Evolutionary conservation across 73 alveolate genomes (phyloP).

Genomic region (Tetrahymena malaccensis): DNA sequence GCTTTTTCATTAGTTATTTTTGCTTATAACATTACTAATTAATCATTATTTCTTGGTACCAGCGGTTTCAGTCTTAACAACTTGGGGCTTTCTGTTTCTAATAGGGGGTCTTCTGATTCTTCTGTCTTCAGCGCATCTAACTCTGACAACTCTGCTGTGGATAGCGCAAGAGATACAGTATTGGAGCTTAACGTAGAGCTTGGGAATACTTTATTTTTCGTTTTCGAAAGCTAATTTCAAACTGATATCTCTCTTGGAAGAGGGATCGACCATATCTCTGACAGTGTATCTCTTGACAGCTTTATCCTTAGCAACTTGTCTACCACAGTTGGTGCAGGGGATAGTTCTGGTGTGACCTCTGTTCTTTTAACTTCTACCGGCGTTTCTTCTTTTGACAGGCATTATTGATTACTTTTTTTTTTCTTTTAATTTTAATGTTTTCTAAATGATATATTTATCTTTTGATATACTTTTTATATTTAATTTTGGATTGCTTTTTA

Average conservation of each 20-base stretch:
- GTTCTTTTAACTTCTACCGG: slow-evolving; percentile 96
- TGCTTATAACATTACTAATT: not conserved
- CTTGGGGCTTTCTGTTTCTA: not conserved
- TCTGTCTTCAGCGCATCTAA: slow-evolving; percentile 73
- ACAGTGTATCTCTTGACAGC: slow-evolving; percentile 90
- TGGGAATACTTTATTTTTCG: not conserved
- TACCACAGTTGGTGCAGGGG: slow-evolving; percentile 95
- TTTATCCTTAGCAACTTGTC: slow-evolving; percentile 93
- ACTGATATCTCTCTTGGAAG: slow-evolving; percentile 94
- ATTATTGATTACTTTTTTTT: slow-evolving; percentile 32
- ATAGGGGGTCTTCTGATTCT: slow-evolving; percentile 44
- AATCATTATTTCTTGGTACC: not conserved
- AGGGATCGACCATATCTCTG: slow-evolving; percentile 95
- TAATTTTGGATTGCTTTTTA: not conserved
- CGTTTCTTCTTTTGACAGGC: slow-evolving; percentile 93
- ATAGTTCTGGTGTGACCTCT: slow-evolving; percentile 94
- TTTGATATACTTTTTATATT: slow-evolving; percentile 3
- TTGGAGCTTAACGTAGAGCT: slow-evolving; percentile 23
- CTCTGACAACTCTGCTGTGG: slow-evolving; percentile 92
- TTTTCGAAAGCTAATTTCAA: slow-evolving; percentile 71
- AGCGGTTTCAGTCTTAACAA: not conserved
- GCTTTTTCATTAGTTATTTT: not conserved
- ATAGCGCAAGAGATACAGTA: slow-evolving; percentile 91
- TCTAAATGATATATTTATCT: not conserved
- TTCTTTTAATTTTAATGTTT: slow-evolving; percentile 15